Evolutionary conservation across 352 stramenopile genomes (phyloP).

Genomic region (Pythium volutum): DNA sequence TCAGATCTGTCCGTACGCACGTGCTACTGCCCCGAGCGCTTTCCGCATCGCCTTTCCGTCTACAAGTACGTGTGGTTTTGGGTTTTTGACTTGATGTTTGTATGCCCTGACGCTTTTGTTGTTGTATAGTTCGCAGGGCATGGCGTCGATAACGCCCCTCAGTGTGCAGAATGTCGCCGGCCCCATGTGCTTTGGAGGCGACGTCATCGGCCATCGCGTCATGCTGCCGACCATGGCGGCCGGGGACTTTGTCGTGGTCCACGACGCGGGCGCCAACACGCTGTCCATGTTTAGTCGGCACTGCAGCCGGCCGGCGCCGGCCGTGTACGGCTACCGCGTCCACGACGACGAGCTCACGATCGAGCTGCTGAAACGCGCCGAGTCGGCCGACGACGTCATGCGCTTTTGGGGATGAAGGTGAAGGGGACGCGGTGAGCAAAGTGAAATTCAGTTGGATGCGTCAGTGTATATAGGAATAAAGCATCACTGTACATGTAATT

Average conservation of each 20-base stretch:
- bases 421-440: no score
- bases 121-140: slow-evolving; percentile 37
- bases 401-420: slow-evolving; percentile 74
- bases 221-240: slow-evolving; percentile 55
- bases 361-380: slow-evolving; percentile 68
- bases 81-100: background rate
- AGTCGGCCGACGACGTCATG: slow-evolving; percentile 75
- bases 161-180: slow-evolving; percentile 82
- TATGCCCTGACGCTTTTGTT: slow-evolving; percentile 9
- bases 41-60: slow-evolving; percentile 77
- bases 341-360: slow-evolving; percentile 49
- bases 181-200: slow-evolving; percentile 90
- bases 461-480: background rate
- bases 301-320: slow-evolving; percentile 77
- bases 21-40: slow-evolving; percentile 81
- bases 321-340: slow-evolving; percentile 76
- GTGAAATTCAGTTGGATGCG: no score
- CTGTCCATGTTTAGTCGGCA: slow-evolving; percentile 87
- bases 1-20: slow-evolving; percentile 89
- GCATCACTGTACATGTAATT: no score
- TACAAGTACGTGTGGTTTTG: slow-evolving; percentile 56
- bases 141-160: slow-evolving; percentile 39
- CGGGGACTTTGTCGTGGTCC: slow-evolving; percentile 83
- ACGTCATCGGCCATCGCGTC: slow-evolving; percentile 74
- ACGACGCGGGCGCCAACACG: slow-evolving; percentile 87